These are phyloP conservation scores for Aspergillus incahuasiensis DNA, from an alignment of 495 filamentous ascomycete genomes.

Conservation along the genomic window DNA sequence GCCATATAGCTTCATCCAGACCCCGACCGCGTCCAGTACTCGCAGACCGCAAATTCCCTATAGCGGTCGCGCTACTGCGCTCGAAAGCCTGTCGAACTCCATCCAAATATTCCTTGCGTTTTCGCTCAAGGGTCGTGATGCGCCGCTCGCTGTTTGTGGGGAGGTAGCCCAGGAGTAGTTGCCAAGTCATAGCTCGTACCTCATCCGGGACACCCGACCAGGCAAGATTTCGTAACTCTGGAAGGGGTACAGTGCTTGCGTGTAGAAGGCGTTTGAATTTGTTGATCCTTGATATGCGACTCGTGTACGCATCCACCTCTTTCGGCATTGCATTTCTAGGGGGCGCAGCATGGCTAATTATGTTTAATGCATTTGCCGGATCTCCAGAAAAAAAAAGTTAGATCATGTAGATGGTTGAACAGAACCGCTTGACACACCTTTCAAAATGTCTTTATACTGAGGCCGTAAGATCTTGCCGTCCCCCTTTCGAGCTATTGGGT, in stretches of 20 bases:
- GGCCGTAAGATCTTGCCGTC: slow-evolving; percentile 94
- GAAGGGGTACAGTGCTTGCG: slow-evolving; percentile 77
- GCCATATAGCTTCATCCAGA: slow-evolving; percentile 93
- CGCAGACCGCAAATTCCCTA: slow-evolving; percentile 30
- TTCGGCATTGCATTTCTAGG: slow-evolving; percentile 73
- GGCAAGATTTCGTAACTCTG: slow-evolving; percentile 75
- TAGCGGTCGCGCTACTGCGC: slow-evolving; percentile 46
- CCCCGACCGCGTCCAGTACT: slow-evolving; percentile 57
- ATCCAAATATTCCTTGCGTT: slow-evolving; percentile 94
- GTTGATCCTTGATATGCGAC: slow-evolving; percentile 90
- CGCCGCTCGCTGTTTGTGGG: slow-evolving; percentile 90
- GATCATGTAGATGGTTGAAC: background rate
- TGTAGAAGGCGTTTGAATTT: slow-evolving; percentile 97
- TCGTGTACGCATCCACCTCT: slow-evolving; percentile 80
- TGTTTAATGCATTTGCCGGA: slow-evolving; percentile 89
- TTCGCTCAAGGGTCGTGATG: slow-evolving; percentile 85
- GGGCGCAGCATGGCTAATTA: slow-evolving; percentile 80
- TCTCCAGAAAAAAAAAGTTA: slow-evolving; percentile 44
- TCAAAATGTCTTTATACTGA: slow-evolving; percentile 94
- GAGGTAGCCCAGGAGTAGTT: slow-evolving; percentile 89
- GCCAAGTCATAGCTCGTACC: slow-evolving; percentile 97
- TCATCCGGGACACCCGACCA: slow-evolving; percentile 95
- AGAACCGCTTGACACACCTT: slow-evolving; percentile 43
- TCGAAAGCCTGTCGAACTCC: slow-evolving; percentile 95
- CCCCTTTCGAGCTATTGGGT: slow-evolving; percentile 78